phyloP scores from a whole-genome alignment of 2,329 filamentous ascomycete genomes.

The Fusarium buxicola region DNA sequence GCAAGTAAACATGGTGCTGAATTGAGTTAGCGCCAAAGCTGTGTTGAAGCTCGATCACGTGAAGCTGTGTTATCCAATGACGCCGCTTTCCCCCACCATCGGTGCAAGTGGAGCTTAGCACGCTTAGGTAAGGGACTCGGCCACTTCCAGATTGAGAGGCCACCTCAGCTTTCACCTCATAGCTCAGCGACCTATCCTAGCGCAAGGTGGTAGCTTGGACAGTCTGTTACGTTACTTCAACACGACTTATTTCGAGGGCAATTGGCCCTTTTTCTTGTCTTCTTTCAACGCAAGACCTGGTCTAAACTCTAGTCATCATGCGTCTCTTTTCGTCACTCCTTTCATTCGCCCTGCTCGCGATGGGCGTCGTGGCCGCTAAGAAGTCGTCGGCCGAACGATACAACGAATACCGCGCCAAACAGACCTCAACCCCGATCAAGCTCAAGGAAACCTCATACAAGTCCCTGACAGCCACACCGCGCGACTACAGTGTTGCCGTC shows the following conservation, averaged over 20 bases:
- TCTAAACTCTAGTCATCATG: constrained; percentile 64
- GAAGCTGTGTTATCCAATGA: constrained; percentile 17
- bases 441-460: constrained; percentile 82
- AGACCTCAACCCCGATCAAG: constrained; percentile 75
- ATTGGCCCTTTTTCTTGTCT: constrained; percentile 35
- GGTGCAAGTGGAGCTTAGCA: not conserved
- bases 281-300: not conserved
- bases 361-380: constrained; percentile 71
- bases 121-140: constrained; percentile 41
- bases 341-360: constrained; percentile 70
- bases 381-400: constrained; percentile 75
- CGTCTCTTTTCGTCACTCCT: constrained; percentile 73
- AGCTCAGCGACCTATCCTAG: constrained; percentile 33
- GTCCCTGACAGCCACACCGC: constrained; percentile 78
- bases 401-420: constrained; percentile 74
- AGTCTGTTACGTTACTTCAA: constrained; percentile 20
- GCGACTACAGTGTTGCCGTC: constrained; percentile 86
- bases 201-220: constrained; percentile 29
- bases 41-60: constrained; percentile 18
- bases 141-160: constrained; percentile 45
- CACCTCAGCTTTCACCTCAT: constrained; percentile 50
- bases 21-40: constrained; percentile 37
- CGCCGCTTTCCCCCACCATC: constrained; percentile 10
- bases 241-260: constrained; percentile 34
- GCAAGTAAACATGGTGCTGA: constrained; percentile 49